These are phyloP conservation scores for Trichoderma sp. DNA, from an alignment of 2,329 filamentous ascomycete species.

Conservation along the genomic window DNA sequence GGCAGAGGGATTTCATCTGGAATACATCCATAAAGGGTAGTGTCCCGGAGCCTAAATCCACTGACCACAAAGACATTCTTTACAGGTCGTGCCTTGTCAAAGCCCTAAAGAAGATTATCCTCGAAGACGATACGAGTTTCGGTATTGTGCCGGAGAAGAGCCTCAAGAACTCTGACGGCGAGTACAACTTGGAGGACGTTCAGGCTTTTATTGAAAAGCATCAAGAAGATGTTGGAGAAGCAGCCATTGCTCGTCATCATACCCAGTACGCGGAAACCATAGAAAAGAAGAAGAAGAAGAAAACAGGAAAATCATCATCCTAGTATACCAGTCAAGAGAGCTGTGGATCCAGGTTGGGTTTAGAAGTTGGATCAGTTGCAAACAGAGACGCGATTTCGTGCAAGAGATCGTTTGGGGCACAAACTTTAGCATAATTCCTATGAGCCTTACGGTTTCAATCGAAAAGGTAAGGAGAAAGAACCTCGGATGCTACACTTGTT, in stretches of 20 bases:
- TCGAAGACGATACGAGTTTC: constrained; percentile 46
- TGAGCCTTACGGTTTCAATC: neutral
- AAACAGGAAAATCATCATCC: neutral
- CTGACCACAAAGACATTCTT: constrained; percentile 29
- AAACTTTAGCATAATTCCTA: neutral
- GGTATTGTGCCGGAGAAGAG: constrained; percentile 33
- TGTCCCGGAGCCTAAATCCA: constrained; percentile 33
- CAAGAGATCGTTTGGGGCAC: neutral
- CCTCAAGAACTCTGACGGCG: constrained; percentile 41
- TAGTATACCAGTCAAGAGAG: neutral
- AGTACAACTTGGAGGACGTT: constrained; percentile 47
- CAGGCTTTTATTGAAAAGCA: constrained; percentile 43
- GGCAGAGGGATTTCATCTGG: constrained; percentile 47
- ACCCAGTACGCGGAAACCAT: constrained; percentile 21
- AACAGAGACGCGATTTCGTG: neutral
- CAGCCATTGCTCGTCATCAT: constrained; percentile 35
- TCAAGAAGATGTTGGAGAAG: constrained; percentile 41
- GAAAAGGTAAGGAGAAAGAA: neutral
- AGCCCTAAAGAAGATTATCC: constrained; percentile 52
- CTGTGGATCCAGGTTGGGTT: neutral
- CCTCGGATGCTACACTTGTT: neutral
- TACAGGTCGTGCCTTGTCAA: constrained; percentile 41
- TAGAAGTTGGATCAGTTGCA: neutral
- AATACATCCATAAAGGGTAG: constrained; percentile 45
- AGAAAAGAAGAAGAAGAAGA: neutral